Base-by-base conservation (phyloP, 192 early-diverging fungal species). In the Rhizoclosmatium sp. region DNA sequence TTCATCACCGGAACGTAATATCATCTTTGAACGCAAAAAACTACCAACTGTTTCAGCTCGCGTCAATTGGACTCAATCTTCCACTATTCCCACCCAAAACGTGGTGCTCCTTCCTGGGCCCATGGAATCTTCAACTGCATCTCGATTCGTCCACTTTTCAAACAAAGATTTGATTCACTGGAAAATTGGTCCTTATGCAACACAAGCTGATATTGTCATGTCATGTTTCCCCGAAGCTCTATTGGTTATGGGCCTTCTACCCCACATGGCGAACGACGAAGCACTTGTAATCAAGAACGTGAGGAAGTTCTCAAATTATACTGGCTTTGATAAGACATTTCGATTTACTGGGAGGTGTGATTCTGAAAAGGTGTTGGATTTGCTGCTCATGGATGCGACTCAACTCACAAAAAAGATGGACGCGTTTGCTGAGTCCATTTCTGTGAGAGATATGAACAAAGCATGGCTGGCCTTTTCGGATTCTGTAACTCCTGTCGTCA, bases 161-260 rank as follows among this genome's bases (percentile, higher is more conserved):
- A 82, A 82, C 71, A 78, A 80, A 42, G 69, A 80, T n/a, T 19
- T 82, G n/a, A 76, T 82, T 64, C 79, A 82, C 70, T 31, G 12
- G 21, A 82, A 83, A 39, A 81, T 82, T 2, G 51, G 51, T 54
- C 71, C 81, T 9, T 19, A 16, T 19, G 47, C 41, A 3, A 82
- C 81, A 23, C 81, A 82, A 58, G 81, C 83, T 48, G 81, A 82
- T 44, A 59, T 82, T 4, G 72, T 82, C 4, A 79, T 82, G 23
- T 64, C 60, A 51, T 47, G 44, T 58, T 75, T 47, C 58, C 81
- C 81, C 2, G 81, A 82, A 78, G 67, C 78, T 3, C 78, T 78
- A 47, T 12, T 82, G 10, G 59, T 41, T 1, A 47, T 82, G 7
- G 69, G 58, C n/a, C 23, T 82, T 62, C 78, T 21, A 56, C 71